These are phyloP conservation scores for Paraconiothyrium brasiliense DNA, from an alignment of 2,329 filamentous ascomycete species.

Conservation along the genomic window DNA sequence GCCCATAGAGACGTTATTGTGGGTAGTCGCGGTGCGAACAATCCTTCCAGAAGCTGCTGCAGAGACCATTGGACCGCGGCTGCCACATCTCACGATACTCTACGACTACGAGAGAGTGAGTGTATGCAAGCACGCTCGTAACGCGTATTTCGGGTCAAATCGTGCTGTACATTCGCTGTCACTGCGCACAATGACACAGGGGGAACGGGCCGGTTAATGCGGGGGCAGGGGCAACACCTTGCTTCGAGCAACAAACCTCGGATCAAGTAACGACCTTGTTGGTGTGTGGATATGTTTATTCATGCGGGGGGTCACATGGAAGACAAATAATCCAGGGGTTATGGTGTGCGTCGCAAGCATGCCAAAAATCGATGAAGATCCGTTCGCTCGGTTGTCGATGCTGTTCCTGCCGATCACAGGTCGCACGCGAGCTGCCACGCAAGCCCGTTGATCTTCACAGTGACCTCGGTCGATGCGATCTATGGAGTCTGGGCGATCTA, in stretches of 20 bases:
- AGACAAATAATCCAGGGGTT: not conserved
- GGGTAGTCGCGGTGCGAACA: not conserved
- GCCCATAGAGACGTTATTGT: not conserved
- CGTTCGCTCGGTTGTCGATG: not conserved
- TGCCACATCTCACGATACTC: not conserved
- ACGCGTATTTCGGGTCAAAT: not conserved
- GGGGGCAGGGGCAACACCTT: constrained; percentile 7
- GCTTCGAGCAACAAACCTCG: constrained; percentile 1
- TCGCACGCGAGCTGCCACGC: not conserved
- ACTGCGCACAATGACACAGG: not conserved
- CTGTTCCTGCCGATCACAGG: constrained; percentile 10
- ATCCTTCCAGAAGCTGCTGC: not conserved
- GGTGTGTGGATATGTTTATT: not conserved
- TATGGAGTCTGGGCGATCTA: not conserved
- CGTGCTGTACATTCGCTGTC: not conserved
- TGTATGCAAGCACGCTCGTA: not conserved
- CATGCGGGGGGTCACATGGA: constrained; percentile 7
- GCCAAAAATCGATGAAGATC: constrained; percentile 6
- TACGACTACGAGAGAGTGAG: not conserved
- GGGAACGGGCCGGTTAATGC: constrained; percentile 9
- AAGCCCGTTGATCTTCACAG: not conserved
- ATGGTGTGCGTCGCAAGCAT: not conserved
- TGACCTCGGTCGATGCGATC: not conserved
- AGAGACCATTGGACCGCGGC: not conserved
- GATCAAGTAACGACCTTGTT: constrained; percentile 5